Evolutionary conservation across 805 yeast genomes (phyloP).

Genomic region (Sugiyamaella smithiae): DNA sequence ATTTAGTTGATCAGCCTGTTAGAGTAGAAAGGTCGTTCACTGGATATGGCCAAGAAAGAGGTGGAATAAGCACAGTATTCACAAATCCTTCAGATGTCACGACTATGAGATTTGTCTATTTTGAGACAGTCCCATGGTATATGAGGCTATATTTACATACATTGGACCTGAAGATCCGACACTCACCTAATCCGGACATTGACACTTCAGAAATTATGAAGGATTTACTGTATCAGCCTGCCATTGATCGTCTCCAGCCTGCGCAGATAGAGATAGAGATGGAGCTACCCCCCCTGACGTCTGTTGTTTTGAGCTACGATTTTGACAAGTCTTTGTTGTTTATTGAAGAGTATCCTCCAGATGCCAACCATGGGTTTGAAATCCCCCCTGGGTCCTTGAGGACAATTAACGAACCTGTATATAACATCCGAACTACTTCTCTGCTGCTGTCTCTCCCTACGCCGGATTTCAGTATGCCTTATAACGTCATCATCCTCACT

Average conservation of each 20-base stretch:
- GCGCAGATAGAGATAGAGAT: slow-evolving; percentile 74
- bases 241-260: slow-evolving; percentile 76
- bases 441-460: slow-evolving; percentile 84
- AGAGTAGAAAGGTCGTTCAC: slow-evolving; percentile 80
- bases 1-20: slow-evolving; percentile 55
- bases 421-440: slow-evolving; percentile 71
- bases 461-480: slow-evolving; percentile 98
- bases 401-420: slow-evolving; percentile 38
- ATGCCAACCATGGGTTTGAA: slow-evolving; percentile 96
- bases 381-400: slow-evolving; percentile 85
- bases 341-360: slow-evolving; percentile 96
- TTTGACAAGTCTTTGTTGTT: slow-evolving; percentile 85
- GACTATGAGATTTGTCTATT: slow-evolving; percentile 55
- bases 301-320: slow-evolving; percentile 62
- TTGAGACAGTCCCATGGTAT: slow-evolving; percentile 91
- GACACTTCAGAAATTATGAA: slow-evolving; percentile 24
- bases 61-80: slow-evolving; percentile 80
- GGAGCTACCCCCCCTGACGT: slow-evolving; percentile 59
- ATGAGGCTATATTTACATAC: slow-evolving; percentile 80
- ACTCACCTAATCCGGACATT: slow-evolving; percentile 10
- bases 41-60: slow-evolving; percentile 87
- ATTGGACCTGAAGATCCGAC: slow-evolving; percentile 38
- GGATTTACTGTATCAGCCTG: slow-evolving; percentile 40
- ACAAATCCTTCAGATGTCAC: slow-evolving; percentile 55
- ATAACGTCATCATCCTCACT: slow-evolving; percentile 90